Evolutionary conservation across 2,329 filamentous ascomycete species (phyloP).

Genomic region (Cladosporium sp.): DNA sequence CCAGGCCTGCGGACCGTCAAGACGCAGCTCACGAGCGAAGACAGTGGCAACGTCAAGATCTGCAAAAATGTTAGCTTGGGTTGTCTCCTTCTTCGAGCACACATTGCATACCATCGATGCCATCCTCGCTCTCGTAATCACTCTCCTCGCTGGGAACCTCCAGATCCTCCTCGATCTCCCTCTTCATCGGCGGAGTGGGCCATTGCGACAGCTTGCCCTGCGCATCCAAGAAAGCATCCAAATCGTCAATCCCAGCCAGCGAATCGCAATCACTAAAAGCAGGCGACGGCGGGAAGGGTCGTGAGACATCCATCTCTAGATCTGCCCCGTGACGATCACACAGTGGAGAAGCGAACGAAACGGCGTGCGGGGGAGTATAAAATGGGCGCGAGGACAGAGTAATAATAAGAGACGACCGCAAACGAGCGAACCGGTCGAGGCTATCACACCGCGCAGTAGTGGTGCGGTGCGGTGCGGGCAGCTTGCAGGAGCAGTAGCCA

Average conservation of each 20-base stretch:
- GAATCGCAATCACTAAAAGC: slow-evolving; percentile 34
- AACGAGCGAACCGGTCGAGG: slow-evolving; percentile 4
- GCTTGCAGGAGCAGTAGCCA: not conserved
- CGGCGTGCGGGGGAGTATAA: not conserved
- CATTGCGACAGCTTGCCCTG: slow-evolving; percentile 33
- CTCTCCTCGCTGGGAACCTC: slow-evolving; percentile 25
- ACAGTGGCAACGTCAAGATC: slow-evolving; percentile 25
- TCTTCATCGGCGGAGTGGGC: slow-evolving; percentile 32
- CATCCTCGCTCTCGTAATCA: slow-evolving; percentile 23
- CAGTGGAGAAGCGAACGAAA: slow-evolving; percentile 7
- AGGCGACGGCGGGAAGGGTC: slow-evolving; percentile 29
- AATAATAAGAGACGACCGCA: not conserved
- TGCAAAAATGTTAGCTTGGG: slow-evolving; percentile 12
- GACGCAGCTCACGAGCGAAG: slow-evolving; percentile 23
- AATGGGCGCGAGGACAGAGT: not conserved
- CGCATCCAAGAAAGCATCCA: slow-evolving; percentile 35
- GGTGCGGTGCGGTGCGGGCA: not conserved
- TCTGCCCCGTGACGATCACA: slow-evolving; percentile 13
- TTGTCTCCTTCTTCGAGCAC: not conserved
- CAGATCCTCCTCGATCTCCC: slow-evolving; percentile 22
- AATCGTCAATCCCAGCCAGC: slow-evolving; percentile 33
- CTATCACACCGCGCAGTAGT: not conserved
- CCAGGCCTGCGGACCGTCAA: slow-evolving; percentile 15
- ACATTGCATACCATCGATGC: slow-evolving; percentile 13
- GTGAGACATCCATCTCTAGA: slow-evolving; percentile 16